phyloP scores from a whole-genome alignment of 2,329 filamentous ascomycete genomes.

The Arthrobotrys sinensis region DNA sequence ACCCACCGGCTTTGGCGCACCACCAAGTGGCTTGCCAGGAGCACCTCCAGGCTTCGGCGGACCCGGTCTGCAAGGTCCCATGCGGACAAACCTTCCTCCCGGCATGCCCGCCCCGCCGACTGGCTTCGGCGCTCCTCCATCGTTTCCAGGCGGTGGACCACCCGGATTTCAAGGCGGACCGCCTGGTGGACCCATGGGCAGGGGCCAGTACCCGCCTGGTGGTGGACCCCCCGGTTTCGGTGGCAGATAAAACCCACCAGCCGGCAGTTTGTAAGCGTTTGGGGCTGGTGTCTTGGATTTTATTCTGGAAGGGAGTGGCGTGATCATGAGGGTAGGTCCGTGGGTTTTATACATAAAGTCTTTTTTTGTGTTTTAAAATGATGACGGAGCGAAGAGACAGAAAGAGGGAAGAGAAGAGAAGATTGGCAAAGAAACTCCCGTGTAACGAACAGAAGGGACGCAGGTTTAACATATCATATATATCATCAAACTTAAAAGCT shows the following conservation, averaged over 20 bases:
- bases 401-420: not conserved
- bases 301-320: slow-evolving; percentile 12
- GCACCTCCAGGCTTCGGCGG: slow-evolving; percentile 64
- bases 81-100: slow-evolving; percentile 60
- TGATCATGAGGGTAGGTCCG: slow-evolving; percentile 30
- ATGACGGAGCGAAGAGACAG: slow-evolving; percentile 7
- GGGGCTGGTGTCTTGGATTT: slow-evolving; percentile 9
- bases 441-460: slow-evolving; percentile 23
- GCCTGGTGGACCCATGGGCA: slow-evolving; percentile 54
- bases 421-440: slow-evolving; percentile 39
- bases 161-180: slow-evolving; percentile 58
- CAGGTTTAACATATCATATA: slow-evolving; percentile 2
- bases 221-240: slow-evolving; percentile 56
- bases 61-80: slow-evolving; percentile 55
- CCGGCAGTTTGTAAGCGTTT: slow-evolving; percentile 16
- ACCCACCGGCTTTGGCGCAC: slow-evolving; percentile 63
- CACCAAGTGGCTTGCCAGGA: slow-evolving; percentile 61
- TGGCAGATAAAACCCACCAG: slow-evolving; percentile 43
- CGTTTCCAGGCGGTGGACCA: slow-evolving; percentile 54
- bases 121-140: slow-evolving; percentile 56
- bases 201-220: slow-evolving; percentile 58
- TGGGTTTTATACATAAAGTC: slow-evolving; percentile 11
- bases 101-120: slow-evolving; percentile 58
- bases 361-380: slow-evolving; percentile 14
- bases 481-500: slow-evolving; percentile 33